Evolutionary conservation across 345 rosid species (phyloP).

Genomic region (Acer campestre): DNA sequence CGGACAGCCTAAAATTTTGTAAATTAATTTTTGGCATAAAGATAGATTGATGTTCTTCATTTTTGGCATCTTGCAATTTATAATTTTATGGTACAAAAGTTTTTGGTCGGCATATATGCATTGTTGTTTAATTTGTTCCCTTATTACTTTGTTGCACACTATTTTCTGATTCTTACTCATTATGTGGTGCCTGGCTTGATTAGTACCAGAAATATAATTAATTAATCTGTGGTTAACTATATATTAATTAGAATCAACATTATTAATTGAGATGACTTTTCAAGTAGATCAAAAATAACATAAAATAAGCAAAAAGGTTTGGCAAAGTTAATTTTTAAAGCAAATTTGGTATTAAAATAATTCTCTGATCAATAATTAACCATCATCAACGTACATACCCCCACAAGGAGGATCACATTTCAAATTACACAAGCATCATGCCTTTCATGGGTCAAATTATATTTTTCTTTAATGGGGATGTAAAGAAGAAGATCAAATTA

Average conservation of each 20-base stretch:
- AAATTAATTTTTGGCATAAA: too few relatives aligned
- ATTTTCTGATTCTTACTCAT: not conserved
- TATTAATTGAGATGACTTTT: not conserved
- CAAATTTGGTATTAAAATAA: not conserved
- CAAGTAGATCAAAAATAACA: not conserved
- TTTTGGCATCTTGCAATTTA: not conserved
- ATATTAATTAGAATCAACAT: not conserved
- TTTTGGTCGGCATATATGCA: not conserved
- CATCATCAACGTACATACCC: not conserved
- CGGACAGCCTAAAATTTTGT: not conserved
- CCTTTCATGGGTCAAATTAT: not conserved
- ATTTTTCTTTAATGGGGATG: not conserved
- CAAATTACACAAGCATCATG: not conserved
- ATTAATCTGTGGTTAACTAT: not conserved
- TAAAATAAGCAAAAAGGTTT: not conserved
- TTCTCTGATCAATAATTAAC: not conserved
- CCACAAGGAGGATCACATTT: not conserved
- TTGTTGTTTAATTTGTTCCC: not conserved
- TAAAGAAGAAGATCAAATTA: conserved; percentile 5
- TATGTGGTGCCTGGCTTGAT: conserved; percentile 1
- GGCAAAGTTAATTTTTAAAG: not conserved
- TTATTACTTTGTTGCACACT: not conserved
- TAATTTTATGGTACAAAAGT: not conserved
- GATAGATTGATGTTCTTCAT: not conserved
- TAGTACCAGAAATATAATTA: not conserved